Evolutionary conservation across 2,329 filamentous ascomycete genomes (phyloP).

Genomic region (Zymoseptoria pseudotritici): DNA sequence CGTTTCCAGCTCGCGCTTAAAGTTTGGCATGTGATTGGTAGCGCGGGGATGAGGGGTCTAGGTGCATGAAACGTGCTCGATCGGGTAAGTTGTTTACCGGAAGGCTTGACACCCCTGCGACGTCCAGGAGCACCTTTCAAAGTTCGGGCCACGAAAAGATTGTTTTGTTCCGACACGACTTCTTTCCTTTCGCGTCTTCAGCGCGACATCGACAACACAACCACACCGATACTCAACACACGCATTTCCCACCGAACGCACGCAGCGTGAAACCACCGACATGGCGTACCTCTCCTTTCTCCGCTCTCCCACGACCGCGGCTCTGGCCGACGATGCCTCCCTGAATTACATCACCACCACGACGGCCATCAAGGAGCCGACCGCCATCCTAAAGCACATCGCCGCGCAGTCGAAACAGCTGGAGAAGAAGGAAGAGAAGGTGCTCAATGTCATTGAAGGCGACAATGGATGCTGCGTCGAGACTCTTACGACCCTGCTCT

Average conservation of each 20-base stretch:
- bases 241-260: background rate
- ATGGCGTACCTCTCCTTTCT: conserved; percentile 39
- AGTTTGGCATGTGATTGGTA: background rate
- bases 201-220: background rate
- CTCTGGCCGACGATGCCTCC: conserved; percentile 39
- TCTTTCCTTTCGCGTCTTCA: background rate
- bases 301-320: conserved; percentile 35
- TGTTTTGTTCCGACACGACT: background rate
- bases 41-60: background rate
- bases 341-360: conserved; percentile 85
- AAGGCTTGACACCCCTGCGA: background rate
- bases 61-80: background rate
- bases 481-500: conserved; percentile 75
- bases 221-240: background rate
- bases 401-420: conserved; percentile 62
- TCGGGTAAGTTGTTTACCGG: background rate
- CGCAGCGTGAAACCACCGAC: background rate
- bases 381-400: conserved; percentile 78
- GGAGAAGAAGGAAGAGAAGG: conserved; percentile 73
- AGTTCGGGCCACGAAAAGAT: background rate
- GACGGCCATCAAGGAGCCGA: conserved; percentile 61
- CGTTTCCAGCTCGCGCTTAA: too few species aligned
- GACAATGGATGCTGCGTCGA: conserved; percentile 64
- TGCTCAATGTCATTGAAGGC: conserved; percentile 68
- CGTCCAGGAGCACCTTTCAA: background rate